Base-by-base conservation (phyloP, 139 green algal genomes). In the Chlamydomonas schloesseri region DNA sequence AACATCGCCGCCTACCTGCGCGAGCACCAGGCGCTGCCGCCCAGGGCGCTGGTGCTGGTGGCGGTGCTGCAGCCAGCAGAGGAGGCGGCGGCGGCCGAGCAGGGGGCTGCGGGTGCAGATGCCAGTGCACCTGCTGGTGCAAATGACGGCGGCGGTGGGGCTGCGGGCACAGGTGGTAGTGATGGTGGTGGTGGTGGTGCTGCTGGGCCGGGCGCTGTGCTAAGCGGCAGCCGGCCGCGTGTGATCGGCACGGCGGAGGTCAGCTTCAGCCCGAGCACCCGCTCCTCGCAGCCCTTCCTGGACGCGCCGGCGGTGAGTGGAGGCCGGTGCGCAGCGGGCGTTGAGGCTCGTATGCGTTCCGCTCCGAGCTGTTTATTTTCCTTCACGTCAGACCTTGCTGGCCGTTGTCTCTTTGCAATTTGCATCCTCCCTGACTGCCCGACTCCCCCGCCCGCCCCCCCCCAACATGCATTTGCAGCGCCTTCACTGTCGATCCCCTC, bases 1-100 rank as follows among this genome's bases (percentile, higher is more conserved):
- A 93, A 96, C 58, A 95, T 96, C 64, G 42, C 53, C 5, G 64
- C 83, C 0, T 96, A 96, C 80, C 79, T 96, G 29, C 28, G 85
- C 31, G 47, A 89, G 50, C 94, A 95, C 73, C 46, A 86, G 57
- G 58, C 88, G 47, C 82, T 95, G 77, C 88, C 90, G 21, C 94
- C 94, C 29, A 90, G 93, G 74, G 86, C 92, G 24, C 60, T 96
- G 6, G 84, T 95, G 46, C 88, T 96, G 58, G 82, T 93, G 36
- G 94, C 90, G 34, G 33, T 96, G 33, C 81, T 93, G 64, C 70
- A 90, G 58, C 65, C 73, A 72, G 53, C 60, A 21, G 55, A 60
- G 50, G 75, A 11, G n/a, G 21, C 37, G 21, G 1, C 78, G 34
- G n/a, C n/a, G n/a, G n/a, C n/a, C n/a, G n/a, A n/a, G n/a, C n/a